Base-by-base conservation (phyloP, 495 filamentous ascomycete species). In the Lichina pygmaea region DNA sequence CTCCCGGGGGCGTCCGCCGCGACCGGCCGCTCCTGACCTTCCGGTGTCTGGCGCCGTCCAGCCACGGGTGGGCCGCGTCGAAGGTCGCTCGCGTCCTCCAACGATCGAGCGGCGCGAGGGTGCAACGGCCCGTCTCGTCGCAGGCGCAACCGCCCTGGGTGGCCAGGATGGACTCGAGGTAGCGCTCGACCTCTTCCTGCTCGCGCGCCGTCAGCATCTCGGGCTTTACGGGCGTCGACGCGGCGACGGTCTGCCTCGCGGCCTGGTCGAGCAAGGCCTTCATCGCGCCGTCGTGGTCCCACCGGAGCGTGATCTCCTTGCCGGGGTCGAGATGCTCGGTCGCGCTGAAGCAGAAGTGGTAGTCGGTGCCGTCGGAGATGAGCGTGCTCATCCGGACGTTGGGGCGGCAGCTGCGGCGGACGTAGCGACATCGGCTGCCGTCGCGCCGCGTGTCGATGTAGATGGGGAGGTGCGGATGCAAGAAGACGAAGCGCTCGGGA, bases 71-170 rank as follows among this genome's bases (percentile, higher is more conserved):
- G 36, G 36, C 13, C 3, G 36, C 6, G 36, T 11, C 13, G 36
- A 15, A 11, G 36, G 36, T 39, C 2, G 36, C 13, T 11, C 11
- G 10, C 11, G 13, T 6, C 32, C 72, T 74, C 47, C 73, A 70
- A 34, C 41, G 33, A 60, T 83, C 78, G 40, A 86, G 75, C n/a
- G 69, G 73, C 30, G 70, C 68, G 54, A 92, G 71, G 7, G 73
- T 64, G 53, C 84, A 92, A 31, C 73, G 66, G 9, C 62, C 53
- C 0, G 70, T 64, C 4, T 70, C 58, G 45, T 74, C 66, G 57
- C 86, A 94, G 6, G 85, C 84, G 60, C 86, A 94, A 8, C 81
- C 83, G 31, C 86, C 86, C 55, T 85, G 81, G 53, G 89, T 78
- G 6, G 81, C 75, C 2, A 93, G 71, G 7, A 89, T 72, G 41